phyloP scores from a whole-genome alignment of 495 filamentous ascomycete genomes.

The Xeromyces bisporus region DNA sequence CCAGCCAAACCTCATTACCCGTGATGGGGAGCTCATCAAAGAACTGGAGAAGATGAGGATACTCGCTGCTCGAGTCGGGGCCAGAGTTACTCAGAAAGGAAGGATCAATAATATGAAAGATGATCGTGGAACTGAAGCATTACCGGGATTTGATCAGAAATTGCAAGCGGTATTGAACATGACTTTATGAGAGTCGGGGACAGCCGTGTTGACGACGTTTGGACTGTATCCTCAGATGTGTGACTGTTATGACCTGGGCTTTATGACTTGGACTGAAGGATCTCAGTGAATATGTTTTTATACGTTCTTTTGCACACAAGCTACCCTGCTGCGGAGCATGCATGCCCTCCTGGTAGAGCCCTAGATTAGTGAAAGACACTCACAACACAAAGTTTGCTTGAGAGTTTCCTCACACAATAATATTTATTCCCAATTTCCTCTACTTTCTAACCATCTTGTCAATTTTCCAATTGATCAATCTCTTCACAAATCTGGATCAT shows the following conservation, averaged over 20 bases:
- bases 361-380: no score
- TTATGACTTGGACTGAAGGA: no score
- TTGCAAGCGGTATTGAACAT: constrained; percentile 23
- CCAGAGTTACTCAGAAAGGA: constrained; percentile 32
- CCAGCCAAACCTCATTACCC: constrained; percentile 62
- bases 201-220: no score
- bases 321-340: no score
- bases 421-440: no score
- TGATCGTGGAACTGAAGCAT: constrained; percentile 5
- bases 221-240: constrained; percentile 13
- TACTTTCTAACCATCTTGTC: no score
- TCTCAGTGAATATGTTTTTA: constrained; percentile 3
- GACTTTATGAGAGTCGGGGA: constrained; percentile 11
- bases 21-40: constrained; percentile 51
- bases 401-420: no score
- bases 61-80: constrained; percentile 53
- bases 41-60: constrained; percentile 66
- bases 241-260: constrained; percentile 12
- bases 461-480: no score
- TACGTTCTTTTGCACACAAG: constrained; percentile 15
- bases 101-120: constrained; percentile 6
- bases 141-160: constrained; percentile 16
- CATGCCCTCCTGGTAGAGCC: no score
- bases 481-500: no score
- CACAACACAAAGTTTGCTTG: no score